These are phyloP conservation scores for Vigna trinervia DNA, from an alignment of 306 rosid genomes.

Conservation along the genomic window DNA sequence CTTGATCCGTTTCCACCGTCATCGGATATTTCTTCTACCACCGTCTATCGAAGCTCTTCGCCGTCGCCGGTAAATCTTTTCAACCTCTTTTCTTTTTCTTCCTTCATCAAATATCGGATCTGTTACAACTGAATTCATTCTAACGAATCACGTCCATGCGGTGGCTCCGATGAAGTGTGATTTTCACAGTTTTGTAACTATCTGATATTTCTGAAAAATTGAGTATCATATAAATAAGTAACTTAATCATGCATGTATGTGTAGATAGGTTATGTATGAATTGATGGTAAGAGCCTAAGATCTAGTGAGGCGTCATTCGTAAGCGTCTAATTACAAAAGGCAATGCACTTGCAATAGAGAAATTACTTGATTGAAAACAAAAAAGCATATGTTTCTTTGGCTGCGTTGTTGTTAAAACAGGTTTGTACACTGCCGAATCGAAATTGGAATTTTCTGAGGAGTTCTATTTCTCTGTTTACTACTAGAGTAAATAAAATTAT, in stretches of 20 bases:
- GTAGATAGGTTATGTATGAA: constrained; percentile 35
- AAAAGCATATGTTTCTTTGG: neutral
- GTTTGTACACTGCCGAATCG: constrained; percentile 33
- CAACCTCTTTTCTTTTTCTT: constrained; percentile 5
- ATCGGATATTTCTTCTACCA: constrained; percentile 42
- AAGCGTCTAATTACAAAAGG: constrained; percentile 1
- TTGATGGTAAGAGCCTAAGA: constrained; percentile 42
- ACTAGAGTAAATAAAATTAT: neutral
- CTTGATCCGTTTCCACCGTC: constrained; percentile 43
- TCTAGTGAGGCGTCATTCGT: constrained; percentile 22
- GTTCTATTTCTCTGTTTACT: neutral
- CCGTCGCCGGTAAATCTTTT: constrained; percentile 43
- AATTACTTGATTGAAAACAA: neutral
- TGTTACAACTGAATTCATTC: constrained; percentile 40
- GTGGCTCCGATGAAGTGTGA: neutral
- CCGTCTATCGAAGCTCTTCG: constrained; percentile 30
- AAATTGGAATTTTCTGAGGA: constrained; percentile 5
- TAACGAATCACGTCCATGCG: neutral
- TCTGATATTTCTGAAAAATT: constrained; percentile 11
- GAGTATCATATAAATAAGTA: neutral
- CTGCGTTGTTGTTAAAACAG: constrained; percentile 29
- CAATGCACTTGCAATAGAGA: constrained; percentile 12
- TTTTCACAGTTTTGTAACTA: neutral
- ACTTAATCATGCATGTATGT: constrained; percentile 23
- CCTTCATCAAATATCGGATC: constrained; percentile 39